Base-by-base conservation (phyloP, 768 basidiomycete genomes). In the Russula sp. region DNA sequence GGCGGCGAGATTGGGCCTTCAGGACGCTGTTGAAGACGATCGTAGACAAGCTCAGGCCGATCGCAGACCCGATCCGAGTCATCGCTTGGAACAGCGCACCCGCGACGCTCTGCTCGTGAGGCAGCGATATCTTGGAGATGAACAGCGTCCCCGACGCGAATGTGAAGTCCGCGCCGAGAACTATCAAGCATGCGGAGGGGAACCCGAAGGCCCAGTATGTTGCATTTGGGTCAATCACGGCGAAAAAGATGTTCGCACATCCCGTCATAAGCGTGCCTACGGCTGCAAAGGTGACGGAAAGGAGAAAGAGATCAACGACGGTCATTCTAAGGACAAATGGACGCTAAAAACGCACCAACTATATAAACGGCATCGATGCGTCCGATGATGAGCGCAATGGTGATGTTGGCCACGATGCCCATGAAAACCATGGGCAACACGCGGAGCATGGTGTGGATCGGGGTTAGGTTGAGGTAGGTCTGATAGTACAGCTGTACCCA, bases 61-160 rank as follows among this genome's bases (percentile, higher is more conserved):
- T 78, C 6, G 87, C 80, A 0, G 82, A 82, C 7, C 89, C 89
- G 13, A 91, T 72, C 87, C 88, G 85, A 5, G 82, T 85, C 81
- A 92, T 84, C 0, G 90, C 90, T 70, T 88, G 87, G 73, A 91
- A 91, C 20, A 91, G 62, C 11, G 84, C 90, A 3, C 88, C 89
- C 6, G 85, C 84, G 4, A 91, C 77, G 72, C 84, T 86, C 72
- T 92, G 90, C 68, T 92, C 90, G 59, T 87, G 78, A 3, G 83
- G 84, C 1, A 79, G 71, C 2, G 83, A 79, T 10, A 87, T 78
- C 68, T 85, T 87, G 3, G 89, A 86, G 48, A 90, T 81, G 68
- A 87, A 92, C 16, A 92, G 74, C 6, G 87, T 87, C 2, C 90
- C 91, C 0, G 84, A 75, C 0, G 90, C 76, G 68, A 84, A 91